Evolutionary conservation across 2,329 filamentous ascomycete genomes (phyloP), one percentile per base, ranked within the genome.

Genomic region (Phyllosticta citrichinensis): DNA sequence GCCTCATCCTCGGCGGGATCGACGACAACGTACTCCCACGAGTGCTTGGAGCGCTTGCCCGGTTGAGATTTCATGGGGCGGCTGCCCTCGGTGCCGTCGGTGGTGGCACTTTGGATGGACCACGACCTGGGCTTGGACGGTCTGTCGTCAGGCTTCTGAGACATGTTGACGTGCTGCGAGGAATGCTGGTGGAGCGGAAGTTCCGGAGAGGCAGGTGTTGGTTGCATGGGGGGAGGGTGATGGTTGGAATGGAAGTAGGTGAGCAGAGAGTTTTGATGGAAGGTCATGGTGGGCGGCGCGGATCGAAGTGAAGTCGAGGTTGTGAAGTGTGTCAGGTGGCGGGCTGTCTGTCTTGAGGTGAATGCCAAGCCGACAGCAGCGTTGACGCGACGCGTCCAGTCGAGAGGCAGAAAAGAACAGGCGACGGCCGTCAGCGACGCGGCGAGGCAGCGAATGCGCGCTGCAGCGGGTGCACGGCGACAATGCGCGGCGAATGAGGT

Each of bases 1-100:
- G 25, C 47, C 59, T 61, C 54, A 30, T 61, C 54, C 55, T 61
- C 59, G 50, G 59, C 40, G 47, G 59, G 59, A 54, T 61, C 59
- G 10, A 61, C 59, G 30, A 33, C 40, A 35, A 61, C 55, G 22
- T 61, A 61, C 27, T 52, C 54, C 59, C 59, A 61, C 25, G 54
- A 56, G 59, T 61, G 59, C 59, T 61, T 61, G 40, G 55, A 30
- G 27, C 59, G 59, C 54, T 54, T 56, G n/a, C 35, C 52, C 8
- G 55, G 55, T 53, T 54, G 58, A 8, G 30, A 33, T 10, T 14
- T 19, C 52, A 53, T 53, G 20, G 20, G 20, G 35, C 35, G 19
- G 14, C 24, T 6, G 8, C 55, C 58, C 30, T 56, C 58, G 25
- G n/a, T 54, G 25, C 22, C 33, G 25, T 24, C 20, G 12, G 58